Evolutionary conservation across 139 green algal species (phyloP).

Genomic region (Chlamydomonas applanata): DNA sequence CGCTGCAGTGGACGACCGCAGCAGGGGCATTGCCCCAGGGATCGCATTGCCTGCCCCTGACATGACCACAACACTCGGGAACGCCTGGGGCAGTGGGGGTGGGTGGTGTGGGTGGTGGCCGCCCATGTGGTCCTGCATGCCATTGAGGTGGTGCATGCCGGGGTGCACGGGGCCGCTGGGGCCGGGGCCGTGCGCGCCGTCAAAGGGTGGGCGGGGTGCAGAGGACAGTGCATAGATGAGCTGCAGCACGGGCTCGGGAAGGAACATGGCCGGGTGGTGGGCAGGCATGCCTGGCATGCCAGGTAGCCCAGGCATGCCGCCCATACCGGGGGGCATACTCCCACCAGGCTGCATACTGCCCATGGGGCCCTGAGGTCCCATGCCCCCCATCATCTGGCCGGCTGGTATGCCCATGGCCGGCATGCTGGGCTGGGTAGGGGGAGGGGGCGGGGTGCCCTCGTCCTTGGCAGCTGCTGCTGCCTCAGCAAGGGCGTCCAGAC

Average conservation of each 20-base stretch:
- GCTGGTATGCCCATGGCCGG: neutral
- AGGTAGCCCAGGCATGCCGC: too few species aligned
- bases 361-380: neutral
- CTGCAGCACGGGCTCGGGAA: conserved; percentile 29
- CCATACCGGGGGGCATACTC: too few species aligned
- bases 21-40: neutral
- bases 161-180: neutral
- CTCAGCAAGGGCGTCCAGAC: too few species aligned
- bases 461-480: neutral
- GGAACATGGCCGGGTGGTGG: neutral
- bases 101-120: neutral
- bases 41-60: too few species aligned
- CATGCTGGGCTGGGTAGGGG: neutral
- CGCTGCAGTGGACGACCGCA: conserved; percentile 1
- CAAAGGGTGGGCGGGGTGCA: neutral
- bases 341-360: too few species aligned
- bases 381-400: neutral
- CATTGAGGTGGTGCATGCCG: neutral
- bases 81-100: neutral
- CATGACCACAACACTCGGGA: neutral
- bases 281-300: too few species aligned
- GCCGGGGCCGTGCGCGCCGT: neutral
- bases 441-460: neutral
- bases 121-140: neutral
- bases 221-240: conserved; percentile 17